Evolutionary conservation across 2,329 filamentous ascomycete species (phyloP).

Genomic region (Fusarium albosuccineum): DNA sequence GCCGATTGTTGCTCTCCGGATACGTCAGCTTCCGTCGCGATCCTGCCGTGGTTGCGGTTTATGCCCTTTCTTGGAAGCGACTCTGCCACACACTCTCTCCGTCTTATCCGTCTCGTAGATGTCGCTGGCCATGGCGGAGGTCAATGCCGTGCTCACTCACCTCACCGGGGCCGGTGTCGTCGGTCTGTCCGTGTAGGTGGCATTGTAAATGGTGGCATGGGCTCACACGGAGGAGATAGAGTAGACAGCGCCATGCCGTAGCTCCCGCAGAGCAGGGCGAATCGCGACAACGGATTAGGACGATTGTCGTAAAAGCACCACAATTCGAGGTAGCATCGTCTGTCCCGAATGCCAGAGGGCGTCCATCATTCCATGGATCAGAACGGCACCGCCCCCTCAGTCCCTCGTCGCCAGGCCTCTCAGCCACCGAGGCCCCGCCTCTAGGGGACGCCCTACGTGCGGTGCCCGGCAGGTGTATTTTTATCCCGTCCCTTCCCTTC

Average conservation of each 20-base stretch:
- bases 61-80: no score
- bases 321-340: conserved; percentile 5
- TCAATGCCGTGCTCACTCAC: conserved; percentile 11
- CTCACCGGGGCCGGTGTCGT: neutral
- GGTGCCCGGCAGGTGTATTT: conserved; percentile 41
- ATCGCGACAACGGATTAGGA: neutral
- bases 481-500: no score
- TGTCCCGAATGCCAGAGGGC: no score
- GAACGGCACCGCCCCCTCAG: conserved; percentile 6
- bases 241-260: conserved; percentile 2
- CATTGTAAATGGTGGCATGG: neutral
- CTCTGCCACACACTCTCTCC: neutral
- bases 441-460: conserved; percentile 14
- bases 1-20: neutral
- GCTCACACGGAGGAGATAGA: neutral
- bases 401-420: conserved; percentile 11
- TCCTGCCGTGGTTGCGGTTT: neutral
- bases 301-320: conserved; percentile 2
- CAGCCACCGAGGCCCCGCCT: conserved; percentile 32
- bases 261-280: conserved; percentile 5
- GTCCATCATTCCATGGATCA: neutral
- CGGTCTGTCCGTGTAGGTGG: neutral
- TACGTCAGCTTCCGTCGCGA: neutral
- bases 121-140: neutral
- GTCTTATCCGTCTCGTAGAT: conserved; percentile 2